Evolutionary conservation across 2,329 filamentous ascomycete species (phyloP), one percentile per base, ranked within the genome.

Genomic region (Claviceps sp.): DNA sequence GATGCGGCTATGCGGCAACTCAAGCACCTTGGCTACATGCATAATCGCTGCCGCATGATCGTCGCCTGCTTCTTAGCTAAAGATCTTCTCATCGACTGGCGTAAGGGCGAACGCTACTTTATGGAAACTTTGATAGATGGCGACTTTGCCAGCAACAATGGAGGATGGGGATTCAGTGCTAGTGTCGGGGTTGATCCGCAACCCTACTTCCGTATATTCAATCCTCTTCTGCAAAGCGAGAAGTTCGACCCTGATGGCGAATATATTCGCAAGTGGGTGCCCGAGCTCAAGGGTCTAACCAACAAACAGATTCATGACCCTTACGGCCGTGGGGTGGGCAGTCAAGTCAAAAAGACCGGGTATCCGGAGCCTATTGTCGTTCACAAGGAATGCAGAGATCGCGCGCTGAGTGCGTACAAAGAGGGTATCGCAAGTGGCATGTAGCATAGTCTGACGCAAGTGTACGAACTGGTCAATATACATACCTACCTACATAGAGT

Each of bases 191-290:
- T 89, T 6, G 88, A 94, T 64, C 86, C 88, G 1, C 86, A 95
- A 66, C 88, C 89, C 0, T 95, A 94, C 63, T 95, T 95, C 56
- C 77, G 88, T 6, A 86, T 95, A 49, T 95, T 95, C 68, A 95
- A 94, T 60, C 89, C 89, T 0, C 64, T 88, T 45, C 68, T 87
- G 17, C 89, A 95, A 70, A 88, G 85, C 58, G 86, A 93, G 72
- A 90, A 85, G 66, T 95, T 94, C 59, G 89, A 95, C 62, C 71
- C 77, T 0, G 72, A 84, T 0, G 90, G 88, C 0, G 79, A 80
- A 16, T 95, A 91, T 63, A 94, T 95, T 52, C 76, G 85, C 39
- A 80, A 79, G 53, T 95, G 88, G 88, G 73, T 95, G 8, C 82
- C 82, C 0, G 89, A 95, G 68, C 68, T 95, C 54, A 73, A 68